These are phyloP conservation scores for Pseudevernia furfuracea DNA, from an alignment of 495 filamentous ascomycete genomes.

Conservation along the genomic window DNA sequence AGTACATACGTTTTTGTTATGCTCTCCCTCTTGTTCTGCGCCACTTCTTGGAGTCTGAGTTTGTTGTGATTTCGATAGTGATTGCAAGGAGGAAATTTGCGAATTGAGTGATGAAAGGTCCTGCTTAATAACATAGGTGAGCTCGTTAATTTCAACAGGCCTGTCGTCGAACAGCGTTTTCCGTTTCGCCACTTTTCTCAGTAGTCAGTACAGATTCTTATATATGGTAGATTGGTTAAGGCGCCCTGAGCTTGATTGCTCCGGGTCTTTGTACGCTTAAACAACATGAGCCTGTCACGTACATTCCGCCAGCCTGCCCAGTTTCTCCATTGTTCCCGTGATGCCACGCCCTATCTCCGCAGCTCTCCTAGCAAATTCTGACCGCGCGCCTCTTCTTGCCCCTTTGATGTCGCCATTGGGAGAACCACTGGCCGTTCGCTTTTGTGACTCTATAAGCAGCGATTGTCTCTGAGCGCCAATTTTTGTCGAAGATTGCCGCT, in stretches of 20 bases:
- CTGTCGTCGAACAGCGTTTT: conserved; percentile 96
- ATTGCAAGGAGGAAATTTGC: conserved; percentile 73
- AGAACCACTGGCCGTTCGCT: conserved; percentile 58
- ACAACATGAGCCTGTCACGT: conserved; percentile 14
- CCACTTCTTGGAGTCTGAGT: conserved; percentile 49
- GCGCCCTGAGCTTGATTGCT: neutral
- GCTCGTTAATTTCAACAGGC: conserved; percentile 91
- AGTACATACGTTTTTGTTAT: conserved; percentile 76
- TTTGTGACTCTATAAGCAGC: conserved; percentile 69
- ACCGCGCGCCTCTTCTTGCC: conserved; percentile 41
- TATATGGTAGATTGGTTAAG: neutral
- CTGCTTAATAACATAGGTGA: conserved; percentile 96
- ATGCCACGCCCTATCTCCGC: conserved; percentile 88
- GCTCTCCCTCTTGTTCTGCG: conserved; percentile 82
- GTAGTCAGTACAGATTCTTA: conserved; percentile 3
- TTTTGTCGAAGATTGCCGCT: conserved; percentile 59
- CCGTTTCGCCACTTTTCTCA: conserved; percentile 69
- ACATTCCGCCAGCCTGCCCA: conserved; percentile 85
- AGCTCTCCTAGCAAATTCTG: conserved; percentile 84
- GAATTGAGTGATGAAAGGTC: conserved; percentile 83
- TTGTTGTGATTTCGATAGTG: conserved; percentile 63
- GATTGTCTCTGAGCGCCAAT: conserved; percentile 68
- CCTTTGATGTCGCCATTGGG: conserved; percentile 39
- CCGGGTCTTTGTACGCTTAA: neutral
- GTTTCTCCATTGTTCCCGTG: conserved; percentile 83